A percentile compares a stretch with the other conserved stretches of the same genome.
Conservation (phyloP, 371 early-diverging fungal genomes). For the Mucor mucedo region DNA sequence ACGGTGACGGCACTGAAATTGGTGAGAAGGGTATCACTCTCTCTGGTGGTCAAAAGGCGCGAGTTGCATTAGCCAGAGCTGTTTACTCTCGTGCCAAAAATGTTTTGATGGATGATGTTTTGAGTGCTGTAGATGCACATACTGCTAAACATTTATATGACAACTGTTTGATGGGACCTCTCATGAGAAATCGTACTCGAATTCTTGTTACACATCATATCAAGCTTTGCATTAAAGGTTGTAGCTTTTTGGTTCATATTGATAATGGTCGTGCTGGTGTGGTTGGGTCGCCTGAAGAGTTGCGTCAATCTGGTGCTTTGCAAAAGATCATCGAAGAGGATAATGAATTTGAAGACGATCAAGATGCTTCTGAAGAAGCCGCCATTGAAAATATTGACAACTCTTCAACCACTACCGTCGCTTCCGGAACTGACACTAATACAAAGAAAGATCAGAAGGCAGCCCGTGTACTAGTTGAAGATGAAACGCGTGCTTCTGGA, state of each 20-base stretch:
- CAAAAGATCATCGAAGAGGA: constrained; percentile 22
- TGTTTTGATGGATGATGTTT: constrained; percentile 78
- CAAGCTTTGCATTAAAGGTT: constrained; percentile 66
- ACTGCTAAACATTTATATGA: constrained; percentile 82
- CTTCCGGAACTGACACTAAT: background rate
- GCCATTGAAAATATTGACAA: background rate
- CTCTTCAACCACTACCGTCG: background rate
- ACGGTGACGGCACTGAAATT: constrained; percentile 88
- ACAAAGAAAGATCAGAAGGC: constrained; percentile 19
- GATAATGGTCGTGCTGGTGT: constrained; percentile 57
- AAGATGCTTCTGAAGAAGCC: constrained; percentile 7
- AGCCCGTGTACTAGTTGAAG: constrained; percentile 47
- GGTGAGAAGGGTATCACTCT: constrained; percentile 90
- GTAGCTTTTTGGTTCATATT: constrained; percentile 18
- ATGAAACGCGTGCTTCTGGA: constrained; percentile 53
- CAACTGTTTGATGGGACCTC: constrained; percentile 66
- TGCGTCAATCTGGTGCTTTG: constrained; percentile 38
- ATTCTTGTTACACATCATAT: constrained; percentile 89
- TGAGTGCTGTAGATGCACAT: constrained; percentile 86
- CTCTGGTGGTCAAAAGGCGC: constrained; percentile 88
- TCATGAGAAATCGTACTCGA: constrained; percentile 77
- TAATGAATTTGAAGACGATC: constrained; percentile 6
- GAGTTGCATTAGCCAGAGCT: constrained; percentile 77
- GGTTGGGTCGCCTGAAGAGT: constrained; percentile 50
- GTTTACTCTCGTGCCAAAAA: constrained; percentile 74